Percentiles rank a stretch among this genome's conserved stretches.
phyloP scores from a whole-genome alignment of 2,329 filamentous ascomycete species.

The Colletotrichum echinochloae region DNA sequence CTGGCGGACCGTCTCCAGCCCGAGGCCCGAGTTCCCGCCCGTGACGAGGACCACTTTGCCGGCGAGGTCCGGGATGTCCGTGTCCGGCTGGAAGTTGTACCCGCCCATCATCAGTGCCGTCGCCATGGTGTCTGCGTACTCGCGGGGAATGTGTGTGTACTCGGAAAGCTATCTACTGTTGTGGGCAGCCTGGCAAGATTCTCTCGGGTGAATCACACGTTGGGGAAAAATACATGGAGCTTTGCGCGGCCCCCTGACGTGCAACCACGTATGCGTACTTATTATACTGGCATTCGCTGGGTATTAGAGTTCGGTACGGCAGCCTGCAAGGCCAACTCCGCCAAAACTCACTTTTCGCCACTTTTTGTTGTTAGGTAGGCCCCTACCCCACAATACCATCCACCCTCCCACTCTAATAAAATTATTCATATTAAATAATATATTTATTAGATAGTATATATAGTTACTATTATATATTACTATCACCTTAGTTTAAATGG shows the following conservation, averaged over 20 bases:
- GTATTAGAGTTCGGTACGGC: conserved; percentile 28
- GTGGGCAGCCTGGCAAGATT: too few relatives aligned
- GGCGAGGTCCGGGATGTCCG: conserved; percentile 49
- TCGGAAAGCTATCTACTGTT: background rate
- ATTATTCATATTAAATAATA: too few relatives aligned
- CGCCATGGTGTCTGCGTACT: conserved; percentile 15
- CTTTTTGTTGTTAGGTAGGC: too few relatives aligned
- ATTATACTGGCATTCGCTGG: background rate
- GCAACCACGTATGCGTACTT: background rate
- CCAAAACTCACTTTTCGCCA: too few relatives aligned
- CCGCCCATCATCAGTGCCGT: conserved; percentile 31
- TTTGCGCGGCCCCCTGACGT: too few relatives aligned
- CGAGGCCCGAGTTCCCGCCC: conserved; percentile 56
- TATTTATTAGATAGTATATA: too few relatives aligned
- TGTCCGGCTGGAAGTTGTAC: conserved; percentile 31
- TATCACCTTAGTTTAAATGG: too few relatives aligned
- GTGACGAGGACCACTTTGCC: conserved; percentile 54
- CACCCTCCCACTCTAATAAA: too few relatives aligned
- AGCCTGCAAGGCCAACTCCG: too few relatives aligned
- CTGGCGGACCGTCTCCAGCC: conserved; percentile 53
- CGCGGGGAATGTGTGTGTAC: background rate
- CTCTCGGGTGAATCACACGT: background rate
- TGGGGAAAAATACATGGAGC: too few relatives aligned
- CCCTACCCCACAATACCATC: too few relatives aligned
- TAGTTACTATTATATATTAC: too few relatives aligned